A percentile compares a stretch with the other conserved stretches of the same genome.
phyloP scores from a whole-genome alignment of 2,329 filamentous ascomycete species.

The Ilyonectria mors-panacis region DNA sequence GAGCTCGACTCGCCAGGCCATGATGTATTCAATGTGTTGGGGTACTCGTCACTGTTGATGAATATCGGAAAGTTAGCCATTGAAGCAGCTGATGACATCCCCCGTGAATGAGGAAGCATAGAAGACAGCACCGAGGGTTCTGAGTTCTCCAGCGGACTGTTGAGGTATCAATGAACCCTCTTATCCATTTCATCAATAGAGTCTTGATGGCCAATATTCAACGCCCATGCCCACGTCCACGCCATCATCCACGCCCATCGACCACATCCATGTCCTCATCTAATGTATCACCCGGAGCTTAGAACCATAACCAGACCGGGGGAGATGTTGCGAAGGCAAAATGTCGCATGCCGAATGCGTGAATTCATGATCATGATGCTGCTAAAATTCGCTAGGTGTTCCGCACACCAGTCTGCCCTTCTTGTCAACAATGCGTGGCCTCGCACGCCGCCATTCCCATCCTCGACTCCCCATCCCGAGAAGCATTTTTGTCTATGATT shows the following conservation, averaged over 20 bases:
- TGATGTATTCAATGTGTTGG: not conserved
- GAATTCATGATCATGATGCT: conserved; percentile 47
- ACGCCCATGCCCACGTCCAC: not conserved
- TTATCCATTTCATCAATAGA: not conserved
- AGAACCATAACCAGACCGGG: not conserved
- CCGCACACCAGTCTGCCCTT: conserved; percentile 23
- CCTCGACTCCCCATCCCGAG: conserved; percentile 17
- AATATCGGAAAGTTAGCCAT: not conserved
- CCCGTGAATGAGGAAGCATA: not conserved
- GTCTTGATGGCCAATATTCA: not conserved
- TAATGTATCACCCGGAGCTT: not conserved
- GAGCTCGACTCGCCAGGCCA: not conserved
- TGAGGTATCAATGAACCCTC: not conserved
- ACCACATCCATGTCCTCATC: not conserved
- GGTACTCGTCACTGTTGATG: not conserved
- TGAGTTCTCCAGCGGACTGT: not conserved
- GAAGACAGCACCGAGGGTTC: not conserved
- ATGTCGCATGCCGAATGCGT: conserved; percentile 36
- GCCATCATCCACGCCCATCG: not conserved
- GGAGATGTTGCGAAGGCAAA: conserved; percentile 6
- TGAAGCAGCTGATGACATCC: not conserved
- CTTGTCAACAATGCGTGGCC: conserved; percentile 24
- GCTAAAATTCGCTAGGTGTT: conserved; percentile 44
- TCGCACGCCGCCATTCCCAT: conserved; percentile 16
- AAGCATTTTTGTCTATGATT: conserved; percentile 24